Base-by-base conservation (phyloP, 1,139 yeast genomes). In the Blastobotrys illinoisensis region DNA sequence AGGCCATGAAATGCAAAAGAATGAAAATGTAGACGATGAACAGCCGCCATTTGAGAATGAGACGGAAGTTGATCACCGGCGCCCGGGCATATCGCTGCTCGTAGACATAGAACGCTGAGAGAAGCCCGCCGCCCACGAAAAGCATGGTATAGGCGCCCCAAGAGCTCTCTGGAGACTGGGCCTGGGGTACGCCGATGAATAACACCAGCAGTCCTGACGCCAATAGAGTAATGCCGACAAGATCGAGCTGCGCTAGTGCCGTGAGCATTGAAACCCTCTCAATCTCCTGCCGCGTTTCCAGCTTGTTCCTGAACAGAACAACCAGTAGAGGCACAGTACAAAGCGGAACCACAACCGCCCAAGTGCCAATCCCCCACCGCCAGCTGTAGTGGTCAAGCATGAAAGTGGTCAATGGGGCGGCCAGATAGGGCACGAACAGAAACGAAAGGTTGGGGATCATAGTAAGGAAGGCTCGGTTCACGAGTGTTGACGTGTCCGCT, bases 301-400 rank as follows among this genome's bases (percentile, higher is more conserved):
- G 18, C 46, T 51, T 50, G 44, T 46, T 44, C 18, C 28, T 16
- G 32, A 45, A 54, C 26, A 54, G 32, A n/a, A 49, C 28, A 21
- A 28, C 16, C 23, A 61, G 51, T 14, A 85, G 69, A 24, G 91
- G 91, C 16, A 85, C 54, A 60, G 85, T 75, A 11, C 80, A 66
- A 44, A 83, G 71, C 19, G 90, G 90, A 71, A 82, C 78, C 58
- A 85, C 82, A 62, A 83, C 80, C 0, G 89, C 88, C 86, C 87
- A 86, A 78, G 85, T 84, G 44, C 85, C 90, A 61, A 85, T 81
- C 60, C 83, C 82, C 80, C 83, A 85, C 47, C 79, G 75, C 91
- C 91, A 85, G 44, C 58, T 56, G 26, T 56, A 59, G 44, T 55
- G 50, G 11, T 56, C 47, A 23, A 61, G 49, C 51, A 61, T 56